Conservation (phyloP, 2,329 filamentous ascomycete genomes). For the Curvularia spicifera region DNA sequence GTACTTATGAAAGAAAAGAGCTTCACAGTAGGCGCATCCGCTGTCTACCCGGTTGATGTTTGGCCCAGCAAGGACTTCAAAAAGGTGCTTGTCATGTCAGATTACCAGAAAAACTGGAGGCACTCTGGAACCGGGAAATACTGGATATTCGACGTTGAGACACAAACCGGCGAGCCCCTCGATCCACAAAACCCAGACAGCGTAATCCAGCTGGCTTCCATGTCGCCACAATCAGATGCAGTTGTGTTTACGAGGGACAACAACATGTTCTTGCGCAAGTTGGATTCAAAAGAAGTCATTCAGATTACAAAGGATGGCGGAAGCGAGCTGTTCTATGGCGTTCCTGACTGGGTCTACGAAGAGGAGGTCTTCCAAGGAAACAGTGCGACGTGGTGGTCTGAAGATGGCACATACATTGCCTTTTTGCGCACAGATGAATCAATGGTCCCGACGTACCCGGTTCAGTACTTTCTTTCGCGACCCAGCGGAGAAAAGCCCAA, state of each 20-base stretch:
- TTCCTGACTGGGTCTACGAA: slow-evolving; percentile 97
- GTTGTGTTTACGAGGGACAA: slow-evolving; percentile 90
- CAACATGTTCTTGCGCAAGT: slow-evolving; percentile 81
- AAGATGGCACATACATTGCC: slow-evolving; percentile 85
- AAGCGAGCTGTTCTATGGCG: slow-evolving; percentile 87
- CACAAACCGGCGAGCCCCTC: slow-evolving; percentile 77
- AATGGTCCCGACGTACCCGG: slow-evolving; percentile 84
- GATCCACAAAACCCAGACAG: slow-evolving; percentile 70
- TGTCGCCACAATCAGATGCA: slow-evolving; percentile 86
- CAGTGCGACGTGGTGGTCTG: slow-evolving; percentile 93
- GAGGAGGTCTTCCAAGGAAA: slow-evolving; percentile 81
- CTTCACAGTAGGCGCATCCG: slow-evolving; percentile 66
- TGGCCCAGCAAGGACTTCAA: slow-evolving; percentile 84
- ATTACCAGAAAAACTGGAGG: slow-evolving; percentile 79
- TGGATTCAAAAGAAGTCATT: slow-evolving; percentile 65
- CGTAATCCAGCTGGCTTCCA: slow-evolving; percentile 81
- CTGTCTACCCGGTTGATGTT: slow-evolving; percentile 64
- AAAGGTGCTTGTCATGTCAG: slow-evolving; percentile 82
- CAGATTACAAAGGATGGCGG: slow-evolving; percentile 89
- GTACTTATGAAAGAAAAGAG: slow-evolving; percentile 74
- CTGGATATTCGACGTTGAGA: slow-evolving; percentile 89
- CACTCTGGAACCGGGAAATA: slow-evolving; percentile 87
- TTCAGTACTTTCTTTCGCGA: slow-evolving; percentile 90
- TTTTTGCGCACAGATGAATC: slow-evolving; percentile 96
- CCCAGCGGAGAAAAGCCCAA: slow-evolving; percentile 75